These are phyloP conservation scores for Vigna trinervia DNA, from an alignment of 306 rosid genomes.

Conservation along the genomic window DNA sequence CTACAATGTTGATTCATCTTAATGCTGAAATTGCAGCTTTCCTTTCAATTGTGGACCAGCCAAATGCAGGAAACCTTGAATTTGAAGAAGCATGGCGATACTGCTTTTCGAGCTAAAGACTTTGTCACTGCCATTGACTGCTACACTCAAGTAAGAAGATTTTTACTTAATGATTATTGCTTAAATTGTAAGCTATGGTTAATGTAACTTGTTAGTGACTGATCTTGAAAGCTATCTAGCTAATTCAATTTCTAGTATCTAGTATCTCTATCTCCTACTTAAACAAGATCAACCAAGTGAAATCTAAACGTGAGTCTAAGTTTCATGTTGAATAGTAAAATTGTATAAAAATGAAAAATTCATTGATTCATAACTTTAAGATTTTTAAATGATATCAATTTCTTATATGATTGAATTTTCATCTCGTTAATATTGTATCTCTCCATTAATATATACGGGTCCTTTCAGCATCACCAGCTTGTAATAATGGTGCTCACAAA, in stretches of 20 bases:
- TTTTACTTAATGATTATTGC: conserved; percentile 8
- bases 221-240: background rate
- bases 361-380: too few species aligned
- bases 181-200: conserved; percentile 13
- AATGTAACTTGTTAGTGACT: background rate
- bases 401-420: too few species aligned
- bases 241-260: background rate
- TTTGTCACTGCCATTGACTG: conserved; percentile 75
- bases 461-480: too few species aligned
- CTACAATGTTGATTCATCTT: conserved; percentile 42
- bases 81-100: conserved; percentile 89
- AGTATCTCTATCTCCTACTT: too few species aligned
- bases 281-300: too few species aligned
- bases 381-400: too few species aligned
- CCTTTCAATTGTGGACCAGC: conserved; percentile 94
- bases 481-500: too few species aligned
- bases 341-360: too few species aligned
- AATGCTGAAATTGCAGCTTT: conserved; percentile 73
- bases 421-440: too few species aligned
- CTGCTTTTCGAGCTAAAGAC: conserved; percentile 90
- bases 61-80: conserved; percentile 96
- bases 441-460: too few species aligned
- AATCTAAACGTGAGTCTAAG: too few species aligned
- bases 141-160: conserved; percentile 78
- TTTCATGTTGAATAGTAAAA: too few species aligned